These are phyloP conservation scores for Ophiostoma perfectum DNA, from an alignment of 2,329 filamentous ascomycete species.

Conservation along the genomic window DNA sequence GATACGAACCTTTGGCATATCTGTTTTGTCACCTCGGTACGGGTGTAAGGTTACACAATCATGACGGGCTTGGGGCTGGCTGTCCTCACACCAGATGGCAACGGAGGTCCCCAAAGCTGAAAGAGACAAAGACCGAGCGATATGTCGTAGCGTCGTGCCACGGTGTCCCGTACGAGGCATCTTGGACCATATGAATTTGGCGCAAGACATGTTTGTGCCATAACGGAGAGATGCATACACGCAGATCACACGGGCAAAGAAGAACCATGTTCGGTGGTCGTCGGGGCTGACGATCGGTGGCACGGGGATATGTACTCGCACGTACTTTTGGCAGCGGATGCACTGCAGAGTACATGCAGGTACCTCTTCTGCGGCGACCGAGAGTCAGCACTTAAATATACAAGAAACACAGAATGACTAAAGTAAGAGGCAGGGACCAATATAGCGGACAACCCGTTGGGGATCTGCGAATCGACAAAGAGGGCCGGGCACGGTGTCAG, in stretches of 20 bases:
- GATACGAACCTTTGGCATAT: not conserved
- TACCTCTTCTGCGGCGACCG: slow-evolving; percentile 1
- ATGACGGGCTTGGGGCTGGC: not conserved
- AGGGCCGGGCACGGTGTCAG: too few relatives aligned
- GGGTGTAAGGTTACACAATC: not conserved
- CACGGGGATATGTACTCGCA: not conserved
- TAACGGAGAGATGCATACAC: not conserved
- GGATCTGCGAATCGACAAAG: slow-evolving; percentile 18
- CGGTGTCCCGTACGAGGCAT: not conserved
- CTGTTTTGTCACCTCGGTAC: not conserved
- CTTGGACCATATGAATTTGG: not conserved
- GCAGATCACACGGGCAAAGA: not conserved
- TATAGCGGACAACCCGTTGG: slow-evolving; percentile 22
- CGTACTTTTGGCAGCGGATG: not conserved
- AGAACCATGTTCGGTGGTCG: not conserved
- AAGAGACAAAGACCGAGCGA: slow-evolving; percentile 10
- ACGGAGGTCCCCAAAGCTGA: slow-evolving; percentile 9
- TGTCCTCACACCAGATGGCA: not conserved
- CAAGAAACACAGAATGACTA: not conserved
- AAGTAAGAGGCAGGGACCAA: not conserved
- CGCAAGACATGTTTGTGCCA: slow-evolving; percentile 2
- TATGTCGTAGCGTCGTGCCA: not conserved
- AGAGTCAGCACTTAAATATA: not conserved
- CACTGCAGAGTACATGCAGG: not conserved
- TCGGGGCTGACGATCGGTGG: not conserved